phyloP scores from a whole-genome alignment of 352 stramenopile species.

The Phytophthora hybrid region DNA sequence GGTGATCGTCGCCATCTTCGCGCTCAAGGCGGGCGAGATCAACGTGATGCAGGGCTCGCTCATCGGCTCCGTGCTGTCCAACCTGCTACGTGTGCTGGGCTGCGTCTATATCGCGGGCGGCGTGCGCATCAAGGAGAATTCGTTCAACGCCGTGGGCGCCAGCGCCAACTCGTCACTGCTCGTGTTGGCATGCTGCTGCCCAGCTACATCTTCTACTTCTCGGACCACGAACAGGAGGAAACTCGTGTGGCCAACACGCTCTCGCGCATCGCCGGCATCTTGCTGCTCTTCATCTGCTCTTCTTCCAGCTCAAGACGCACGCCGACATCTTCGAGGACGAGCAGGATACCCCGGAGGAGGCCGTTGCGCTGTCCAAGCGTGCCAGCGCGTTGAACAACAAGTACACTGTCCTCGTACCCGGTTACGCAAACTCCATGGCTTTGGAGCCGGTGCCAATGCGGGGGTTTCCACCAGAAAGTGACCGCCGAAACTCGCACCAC shows the following conservation, averaged over 20 bases:
- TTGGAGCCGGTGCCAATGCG: conserved; percentile 28
- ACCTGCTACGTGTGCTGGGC: conserved; percentile 98
- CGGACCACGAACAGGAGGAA: conserved; percentile 80
- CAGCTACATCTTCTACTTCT: conserved; percentile 70
- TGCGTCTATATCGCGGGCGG: conserved; percentile 96
- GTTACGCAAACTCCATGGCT: conserved; percentile 41
- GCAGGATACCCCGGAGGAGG: conserved; percentile 60
- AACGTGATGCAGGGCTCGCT: conserved; percentile 97
- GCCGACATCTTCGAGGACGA: conserved; percentile 91
- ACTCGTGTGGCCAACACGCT: conserved; percentile 68
- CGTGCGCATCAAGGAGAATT: conserved; percentile 79
- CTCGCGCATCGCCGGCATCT: conserved; percentile 82
- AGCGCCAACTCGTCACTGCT: no score
- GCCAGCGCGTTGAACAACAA: conserved; percentile 47
- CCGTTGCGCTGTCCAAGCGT: conserved; percentile 84
- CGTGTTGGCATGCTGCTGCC: no score
- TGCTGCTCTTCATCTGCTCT: conserved; percentile 93
- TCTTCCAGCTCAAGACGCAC: conserved; percentile 97
- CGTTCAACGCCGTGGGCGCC: conserved; percentile 91
- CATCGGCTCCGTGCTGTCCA: conserved; percentile 98
- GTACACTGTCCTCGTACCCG: conserved; percentile 14
- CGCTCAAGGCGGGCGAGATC: conserved; percentile 94
- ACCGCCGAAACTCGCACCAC: conserved; percentile 16
- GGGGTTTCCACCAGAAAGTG: neutral
- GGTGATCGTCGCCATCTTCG: conserved; percentile 96